phyloP scores from a whole-genome alignment of 805 yeast species.

The Metschnikowia continentalis region DNA sequence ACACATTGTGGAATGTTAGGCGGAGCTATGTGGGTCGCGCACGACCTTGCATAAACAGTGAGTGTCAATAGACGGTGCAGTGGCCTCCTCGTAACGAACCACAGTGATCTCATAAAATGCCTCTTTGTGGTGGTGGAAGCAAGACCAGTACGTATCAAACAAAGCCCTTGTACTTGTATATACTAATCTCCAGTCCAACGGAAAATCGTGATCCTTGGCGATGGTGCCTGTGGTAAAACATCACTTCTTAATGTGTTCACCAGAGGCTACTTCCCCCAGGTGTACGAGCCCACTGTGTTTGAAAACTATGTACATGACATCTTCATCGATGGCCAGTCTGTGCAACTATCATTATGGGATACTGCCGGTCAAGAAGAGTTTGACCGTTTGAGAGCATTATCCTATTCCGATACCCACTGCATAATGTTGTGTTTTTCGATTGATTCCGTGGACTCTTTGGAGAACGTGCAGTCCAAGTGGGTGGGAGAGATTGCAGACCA shows the following conservation, averaged over 20 bases:
- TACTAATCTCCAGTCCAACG: constrained; percentile 56
- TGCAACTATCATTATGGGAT: constrained; percentile 93
- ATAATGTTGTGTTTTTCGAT: constrained; percentile 95
- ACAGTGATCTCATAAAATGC: constrained; percentile 22
- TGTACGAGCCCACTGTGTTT: constrained; percentile 96
- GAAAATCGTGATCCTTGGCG: constrained; percentile 91
- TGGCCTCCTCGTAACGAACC: not conserved
- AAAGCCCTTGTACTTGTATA: not conserved
- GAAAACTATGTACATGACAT: constrained; percentile 97
- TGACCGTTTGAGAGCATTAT: constrained; percentile 85
- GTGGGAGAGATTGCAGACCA: constrained; percentile 95
- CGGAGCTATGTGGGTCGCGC: not conserved
- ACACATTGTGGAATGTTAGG: not conserved
- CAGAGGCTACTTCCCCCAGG: constrained; percentile 96
- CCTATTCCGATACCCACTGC: constrained; percentile 94
- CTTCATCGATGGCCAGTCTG: constrained; percentile 89
- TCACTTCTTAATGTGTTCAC: constrained; percentile 93
- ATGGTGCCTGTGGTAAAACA: constrained; percentile 98
- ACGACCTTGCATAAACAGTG: constrained; percentile 3
- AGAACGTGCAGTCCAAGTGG: constrained; percentile 95
- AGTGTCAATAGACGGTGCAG: not conserved
- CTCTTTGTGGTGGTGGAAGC: constrained; percentile 41
- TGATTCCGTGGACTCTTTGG: constrained; percentile 90
- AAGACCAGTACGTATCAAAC: constrained; percentile 35
- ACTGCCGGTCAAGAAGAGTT: constrained; percentile 99